Evolutionary conservation across 2,329 filamentous ascomycete genomes (phyloP).

Genomic region (Nigrospora sphaerica): DNA sequence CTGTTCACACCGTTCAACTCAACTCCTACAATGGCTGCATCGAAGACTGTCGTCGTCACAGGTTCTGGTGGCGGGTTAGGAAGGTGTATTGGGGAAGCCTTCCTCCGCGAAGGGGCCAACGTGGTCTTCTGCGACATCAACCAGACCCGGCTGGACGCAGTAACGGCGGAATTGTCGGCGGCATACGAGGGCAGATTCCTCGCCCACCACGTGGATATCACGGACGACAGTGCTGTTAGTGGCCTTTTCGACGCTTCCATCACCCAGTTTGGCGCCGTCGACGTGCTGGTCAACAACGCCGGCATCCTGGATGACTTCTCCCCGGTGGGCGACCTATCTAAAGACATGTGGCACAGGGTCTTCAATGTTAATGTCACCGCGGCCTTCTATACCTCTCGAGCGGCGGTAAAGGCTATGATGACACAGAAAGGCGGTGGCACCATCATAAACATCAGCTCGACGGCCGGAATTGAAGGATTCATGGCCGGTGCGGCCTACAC

Average conservation of each 20-base stretch:
- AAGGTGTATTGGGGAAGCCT: constrained; percentile 19
- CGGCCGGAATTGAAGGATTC: constrained; percentile 8
- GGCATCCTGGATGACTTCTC: constrained; percentile 51
- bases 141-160: constrained; percentile 14
- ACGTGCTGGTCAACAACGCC: constrained; percentile 53
- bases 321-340: constrained; percentile 38
- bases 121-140: constrained; percentile 24
- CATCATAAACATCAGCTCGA: constrained; percentile 17
- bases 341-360: constrained; percentile 43
- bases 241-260: constrained; percentile 15
- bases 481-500: constrained; percentile 41
- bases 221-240: constrained; percentile 21
- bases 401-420: constrained; percentile 40
- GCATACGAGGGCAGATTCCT: constrained; percentile 15
- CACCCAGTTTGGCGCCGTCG: constrained; percentile 34
- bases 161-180: constrained; percentile 16
- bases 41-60: too few relatives aligned
- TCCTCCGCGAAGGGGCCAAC: constrained; percentile 20
- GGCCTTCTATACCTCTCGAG: constrained; percentile 42
- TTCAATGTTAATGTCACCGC: constrained; percentile 51
- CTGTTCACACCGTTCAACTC: too few relatives aligned
- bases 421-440: constrained; percentile 21
- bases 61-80: too few relatives aligned
- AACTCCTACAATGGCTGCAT: too few relatives aligned
- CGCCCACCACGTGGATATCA: constrained; percentile 19